Evolutionary conservation across 306 rosid species (phyloP), one percentile per base, ranked within the genome.

Genomic region (Cotoneaster glaucophyllus): DNA sequence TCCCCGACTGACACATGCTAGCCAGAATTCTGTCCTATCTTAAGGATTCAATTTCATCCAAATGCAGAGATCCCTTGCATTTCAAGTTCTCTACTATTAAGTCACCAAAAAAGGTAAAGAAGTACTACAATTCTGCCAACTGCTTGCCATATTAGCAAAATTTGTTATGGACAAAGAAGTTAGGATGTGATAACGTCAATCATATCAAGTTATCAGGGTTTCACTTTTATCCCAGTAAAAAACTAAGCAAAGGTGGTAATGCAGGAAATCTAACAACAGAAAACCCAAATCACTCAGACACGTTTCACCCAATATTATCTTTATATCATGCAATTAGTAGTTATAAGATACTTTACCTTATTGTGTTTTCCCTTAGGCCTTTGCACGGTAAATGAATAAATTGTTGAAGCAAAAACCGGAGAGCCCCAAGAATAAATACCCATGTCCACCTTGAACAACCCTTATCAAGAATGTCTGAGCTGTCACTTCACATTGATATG

Each of bases 151-250:
- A 31, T 24, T 58, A 12, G 32, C 64, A 58, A 28, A 59, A 17
- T 6, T 14, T 62, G 22, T 24, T 3, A 17, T 2, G 8, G 59
- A 22, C 58, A 11, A 21, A 31, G 24, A 57, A 29, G 26, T 56
- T 59, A 11, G 34, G 65, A 25, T 59, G 18, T 32, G 6, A 12
- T 59, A 12, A 13, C 34, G 24, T 56, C 9, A 1, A 59, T 59
- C 65, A 59, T 19, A 59, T 59, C 65, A 25, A 25, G 65, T 5
- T 59, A 59, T 24, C 28, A 5, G 8, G 26, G 5, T 59, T 26
- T 71, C 66, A 71, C 52, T 71, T 15, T 56, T 62, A 71, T 22
- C 61, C 75, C 50, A 54, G 64, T 34, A n/a, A 63, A 70, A 34
- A 71, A 53, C 52, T 18, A 71, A 54, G 65, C 26, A 53, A 15